A percentile compares a stretch with the other conserved stretches of the same genome.
Conservation (phyloP, 495 filamentous ascomycete genomes). For the Penicillium goetzii region DNA sequence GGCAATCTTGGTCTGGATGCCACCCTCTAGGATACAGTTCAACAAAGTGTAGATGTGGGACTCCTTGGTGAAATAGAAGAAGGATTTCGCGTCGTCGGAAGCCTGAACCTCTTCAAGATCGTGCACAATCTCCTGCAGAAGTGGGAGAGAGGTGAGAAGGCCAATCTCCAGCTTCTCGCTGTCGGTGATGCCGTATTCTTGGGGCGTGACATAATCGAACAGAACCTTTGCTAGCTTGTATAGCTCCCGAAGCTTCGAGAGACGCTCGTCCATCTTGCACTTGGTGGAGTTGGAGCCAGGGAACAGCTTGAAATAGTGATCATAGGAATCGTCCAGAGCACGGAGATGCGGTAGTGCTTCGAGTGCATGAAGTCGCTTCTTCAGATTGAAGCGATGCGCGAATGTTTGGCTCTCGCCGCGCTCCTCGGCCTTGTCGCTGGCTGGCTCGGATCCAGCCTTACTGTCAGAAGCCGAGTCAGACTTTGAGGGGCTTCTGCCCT, state of each 20-base stretch:
- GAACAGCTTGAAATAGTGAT: constrained; percentile 86
- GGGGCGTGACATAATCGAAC: constrained; percentile 97
- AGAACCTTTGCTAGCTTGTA: constrained; percentile 92
- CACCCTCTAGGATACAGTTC: constrained; percentile 96
- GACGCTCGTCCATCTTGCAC: constrained; percentile 79
- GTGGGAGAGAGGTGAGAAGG: constrained; percentile 85
- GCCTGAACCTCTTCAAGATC: constrained; percentile 98
- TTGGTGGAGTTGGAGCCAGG: constrained; percentile 76
- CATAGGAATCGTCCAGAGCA: constrained; percentile 52
- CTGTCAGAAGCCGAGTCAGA: constrained; percentile 39
- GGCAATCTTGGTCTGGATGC: constrained; percentile 89
- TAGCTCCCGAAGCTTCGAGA: constrained; percentile 86
- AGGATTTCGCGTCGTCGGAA: constrained; percentile 86
- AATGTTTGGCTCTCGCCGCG: constrained; percentile 43
- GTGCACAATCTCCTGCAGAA: constrained; percentile 93
- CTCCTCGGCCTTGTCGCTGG: constrained; percentile 39
- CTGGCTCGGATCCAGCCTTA: constrained; percentile 29
- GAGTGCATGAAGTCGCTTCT: constrained; percentile 44
- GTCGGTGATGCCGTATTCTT: constrained; percentile 95
- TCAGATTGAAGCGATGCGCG: constrained; percentile 54
- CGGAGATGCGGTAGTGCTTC: constrained; percentile 51
- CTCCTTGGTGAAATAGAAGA: constrained; percentile 99
- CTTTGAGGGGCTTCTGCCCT: constrained; percentile 27
- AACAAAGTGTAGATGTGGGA: constrained; percentile 97
- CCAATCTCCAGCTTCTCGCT: constrained; percentile 97